Conservation (phyloP, 768 basidiomycete species). For the Mycena leptocephala region DNA sequence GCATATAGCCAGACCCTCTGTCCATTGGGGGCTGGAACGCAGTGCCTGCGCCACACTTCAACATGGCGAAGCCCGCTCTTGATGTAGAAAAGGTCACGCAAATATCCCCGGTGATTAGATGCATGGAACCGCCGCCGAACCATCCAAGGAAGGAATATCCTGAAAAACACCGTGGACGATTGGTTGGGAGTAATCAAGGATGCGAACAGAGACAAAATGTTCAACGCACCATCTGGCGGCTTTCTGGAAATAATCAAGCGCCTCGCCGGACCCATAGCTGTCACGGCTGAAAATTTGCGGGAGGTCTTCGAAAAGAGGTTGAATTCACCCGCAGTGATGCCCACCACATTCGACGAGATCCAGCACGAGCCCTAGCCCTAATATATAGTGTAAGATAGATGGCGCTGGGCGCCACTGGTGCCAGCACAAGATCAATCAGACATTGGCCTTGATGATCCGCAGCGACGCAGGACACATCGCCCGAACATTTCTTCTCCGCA, state of each 20-base stretch:
- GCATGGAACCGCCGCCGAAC: background rate
- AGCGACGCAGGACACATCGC: constrained; percentile 8
- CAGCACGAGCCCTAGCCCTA: too few species aligned
- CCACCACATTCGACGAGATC: background rate
- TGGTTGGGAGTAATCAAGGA: background rate
- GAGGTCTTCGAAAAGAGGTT: constrained; percentile 18
- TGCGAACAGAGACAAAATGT: constrained; percentile 1
- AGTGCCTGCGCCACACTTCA: background rate
- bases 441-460: constrained; percentile 2
- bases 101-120: background rate
- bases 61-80: background rate
- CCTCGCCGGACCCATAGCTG: background rate
- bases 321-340: constrained; percentile 11
- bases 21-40: too few species aligned
- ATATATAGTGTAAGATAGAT: too few species aligned
- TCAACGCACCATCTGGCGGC: constrained; percentile 13
- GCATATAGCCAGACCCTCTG: too few species aligned
- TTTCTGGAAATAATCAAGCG: constrained; percentile 20
- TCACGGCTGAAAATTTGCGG: constrained; percentile 2
- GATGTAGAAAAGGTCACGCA: background rate
- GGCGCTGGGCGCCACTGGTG: too few species aligned
- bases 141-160: background rate
- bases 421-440: constrained; percentile 20
- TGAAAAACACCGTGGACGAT: constrained; percentile 8
- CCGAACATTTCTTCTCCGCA: constrained; percentile 27